Evolutionary conservation across 495 filamentous ascomycete species (phyloP), one percentile per base, ranked within the genome.

Genomic region (Margaritispora aquatica): DNA sequence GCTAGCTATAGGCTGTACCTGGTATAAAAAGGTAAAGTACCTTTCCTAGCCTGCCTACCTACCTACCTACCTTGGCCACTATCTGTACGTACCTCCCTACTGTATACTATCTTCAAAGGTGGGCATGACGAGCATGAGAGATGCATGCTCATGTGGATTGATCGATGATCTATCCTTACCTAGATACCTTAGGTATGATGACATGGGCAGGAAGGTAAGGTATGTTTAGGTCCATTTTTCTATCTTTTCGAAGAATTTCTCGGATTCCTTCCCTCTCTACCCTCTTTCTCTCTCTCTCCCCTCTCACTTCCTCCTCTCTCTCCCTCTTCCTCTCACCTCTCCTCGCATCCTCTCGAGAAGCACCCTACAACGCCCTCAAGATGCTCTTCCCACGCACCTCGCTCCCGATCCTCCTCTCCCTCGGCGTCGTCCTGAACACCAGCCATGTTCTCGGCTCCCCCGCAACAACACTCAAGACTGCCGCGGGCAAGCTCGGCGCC

Each of bases 401-500:
- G n/a, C n/a, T n/a, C n/a, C n/a, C n/a, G n/a, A 11, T 26, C 15
- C 24, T 52, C 17, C 50, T 29, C 21, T 52, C 38, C 8, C 7
- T 26, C 4, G 50, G 13, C 3, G 24, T 51, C 17, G 13, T 52
- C 50, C n/a, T n/a, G n/a, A n/a, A n/a, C n/a, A n/a, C n/a, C n/a
- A n/a, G n/a, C n/a, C n/a, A n/a, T n/a, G n/a, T n/a, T n/a, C n/a
- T n/a, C n/a, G n/a, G n/a, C n/a, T n/a, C n/a, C n/a, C n/a, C n/a
- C n/a, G n/a, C n/a, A n/a, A n/a, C n/a, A n/a, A n/a, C n/a, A n/a
- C n/a, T n/a, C n/a, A n/a, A n/a, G n/a, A n/a, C n/a, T n/a, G n/a
- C n/a, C n/a, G n/a, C 24, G 1, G 24, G 13, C 3, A 52, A 29
- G 24, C 11, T 15, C 9, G 91, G 92, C 0, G 91, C 88, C 46